Conservation (phyloP, 2,329 filamentous ascomycete species). For the Alternaria gansuensis region DNA sequence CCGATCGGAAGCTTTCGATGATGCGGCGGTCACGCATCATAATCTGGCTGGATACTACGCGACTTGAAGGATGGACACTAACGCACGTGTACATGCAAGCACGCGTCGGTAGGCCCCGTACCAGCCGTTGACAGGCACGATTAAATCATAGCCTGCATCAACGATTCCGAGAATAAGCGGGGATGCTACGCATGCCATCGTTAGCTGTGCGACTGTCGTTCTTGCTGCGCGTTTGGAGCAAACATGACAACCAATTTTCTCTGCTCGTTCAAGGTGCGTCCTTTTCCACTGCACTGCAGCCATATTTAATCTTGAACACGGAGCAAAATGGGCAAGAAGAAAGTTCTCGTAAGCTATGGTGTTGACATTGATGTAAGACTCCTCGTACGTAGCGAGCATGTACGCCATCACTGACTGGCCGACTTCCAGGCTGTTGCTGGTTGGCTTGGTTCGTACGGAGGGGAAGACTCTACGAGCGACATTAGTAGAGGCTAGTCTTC, state of each 20-base stretch:
- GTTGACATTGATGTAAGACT: constrained; percentile 69
- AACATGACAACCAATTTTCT: neutral
- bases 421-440: constrained; percentile 63
- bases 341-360: constrained; percentile 68
- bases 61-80: neutral
- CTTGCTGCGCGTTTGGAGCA: neutral
- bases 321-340: constrained; percentile 60
- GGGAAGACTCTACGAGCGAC: constrained; percentile 75
- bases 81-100: constrained; percentile 24
- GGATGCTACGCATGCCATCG: constrained; percentile 23
- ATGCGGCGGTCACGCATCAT: constrained; percentile 57
- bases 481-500: constrained; percentile 69
- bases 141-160: constrained; percentile 20
- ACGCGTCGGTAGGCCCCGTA: constrained; percentile 25
- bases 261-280: neutral
- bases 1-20: constrained; percentile 58
- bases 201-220: constrained; percentile 5
- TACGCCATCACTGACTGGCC: neutral
- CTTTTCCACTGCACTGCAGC: neutral
- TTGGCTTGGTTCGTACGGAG: constrained; percentile 78
- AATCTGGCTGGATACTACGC: constrained; percentile 57
- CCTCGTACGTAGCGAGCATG: constrained; percentile 57
- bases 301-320: neutral
- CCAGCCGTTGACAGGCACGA: constrained; percentile 19
- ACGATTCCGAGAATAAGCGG: constrained; percentile 20